Base-by-base conservation (phyloP, 2,329 filamentous ascomycete species). In the Aureobasidium sp. region DNA sequence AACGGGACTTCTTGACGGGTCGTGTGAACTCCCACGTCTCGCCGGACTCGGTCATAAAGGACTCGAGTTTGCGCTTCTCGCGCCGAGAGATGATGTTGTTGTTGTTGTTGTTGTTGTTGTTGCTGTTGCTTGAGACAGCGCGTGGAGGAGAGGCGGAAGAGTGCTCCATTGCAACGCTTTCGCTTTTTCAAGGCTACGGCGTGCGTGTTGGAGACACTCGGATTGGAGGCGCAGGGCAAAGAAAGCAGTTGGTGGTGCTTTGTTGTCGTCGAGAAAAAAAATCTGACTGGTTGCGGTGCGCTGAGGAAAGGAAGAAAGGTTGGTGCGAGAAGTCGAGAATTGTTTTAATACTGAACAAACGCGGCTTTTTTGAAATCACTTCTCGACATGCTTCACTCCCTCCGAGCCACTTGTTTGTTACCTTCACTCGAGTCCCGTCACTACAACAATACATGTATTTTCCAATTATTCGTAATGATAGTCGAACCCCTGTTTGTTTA, bases 151-250 rank as follows among this genome's bases (percentile, higher is more conserved):
- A 49, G 27, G 57, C n/a, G 45, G 42, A 21, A 37, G 54, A 58
- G 54, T 50, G 32, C 25, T 49, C 57, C 57, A 59, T 59, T 42
- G 45, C 57, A 48, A 59, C 45, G 36, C 44, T 59, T 59, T 50
- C 57, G 57, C 57, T 59, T 59, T n/a, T 15, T 59, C 11, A 49
- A 59, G 55, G 55, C 55, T 59, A 59, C 55, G 39, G 44, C 45
- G 55, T 59, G 55, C 44, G 21, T 25, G 42, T 32, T 59, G 36
- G 57, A 32, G 32, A 36, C 34, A 36, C 57, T 49, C 5, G 15
- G 7, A 13, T 9, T 11, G 34, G 25, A 25, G 45, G 16, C 30
- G 45, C 45, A 50, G 27, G 45, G 57, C 57, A 59, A 27, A 25
- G 32, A 8, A 59, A 41, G 45, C 44, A 59, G 57, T 54, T 54